Conservation (phyloP, 306 rosid genomes). For the Cucumis hystrix region DNA sequence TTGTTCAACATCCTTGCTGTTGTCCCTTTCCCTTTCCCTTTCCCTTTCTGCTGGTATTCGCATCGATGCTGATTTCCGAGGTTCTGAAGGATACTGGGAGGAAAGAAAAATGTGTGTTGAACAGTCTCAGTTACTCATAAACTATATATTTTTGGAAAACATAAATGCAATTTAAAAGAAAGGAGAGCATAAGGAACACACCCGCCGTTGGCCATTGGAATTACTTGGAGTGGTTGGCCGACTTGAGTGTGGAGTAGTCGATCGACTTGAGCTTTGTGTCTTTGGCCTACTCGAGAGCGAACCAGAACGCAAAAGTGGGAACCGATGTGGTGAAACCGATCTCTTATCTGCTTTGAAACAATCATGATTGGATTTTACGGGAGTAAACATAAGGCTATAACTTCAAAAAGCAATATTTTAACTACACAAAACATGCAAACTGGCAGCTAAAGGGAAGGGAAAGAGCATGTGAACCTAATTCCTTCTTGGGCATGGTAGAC, state of each 20-base stretch:
- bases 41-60: conserved; percentile 57
- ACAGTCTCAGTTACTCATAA: background rate
- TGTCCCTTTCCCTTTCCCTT: conserved; percentile 37
- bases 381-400: conserved; percentile 2
- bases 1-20: conserved; percentile 57
- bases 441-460: background rate
- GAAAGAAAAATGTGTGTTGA: background rate
- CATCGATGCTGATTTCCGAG: conserved; percentile 91
- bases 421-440: background rate
- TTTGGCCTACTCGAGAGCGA: conserved; percentile 64
- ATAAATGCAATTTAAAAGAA: background rate
- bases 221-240: conserved; percentile 83
- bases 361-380: background rate
- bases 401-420: background rate
- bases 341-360: conserved; percentile 48
- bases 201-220: conserved; percentile 59
- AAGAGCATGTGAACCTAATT: conserved; percentile 33
- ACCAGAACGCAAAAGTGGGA: conserved; percentile 87
- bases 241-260: conserved; percentile 68
- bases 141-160: background rate
- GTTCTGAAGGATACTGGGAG: conserved; percentile 76
- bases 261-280: conserved; percentile 55
- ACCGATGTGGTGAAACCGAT: conserved; percentile 77
- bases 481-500: conserved; percentile 59
- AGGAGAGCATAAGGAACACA: conserved; percentile 14